A percentile compares a stretch with the other conserved stretches of the same genome.
Conservation (phyloP, 2,329 filamentous ascomycete species). For the Colletotrichum sp. region DNA sequence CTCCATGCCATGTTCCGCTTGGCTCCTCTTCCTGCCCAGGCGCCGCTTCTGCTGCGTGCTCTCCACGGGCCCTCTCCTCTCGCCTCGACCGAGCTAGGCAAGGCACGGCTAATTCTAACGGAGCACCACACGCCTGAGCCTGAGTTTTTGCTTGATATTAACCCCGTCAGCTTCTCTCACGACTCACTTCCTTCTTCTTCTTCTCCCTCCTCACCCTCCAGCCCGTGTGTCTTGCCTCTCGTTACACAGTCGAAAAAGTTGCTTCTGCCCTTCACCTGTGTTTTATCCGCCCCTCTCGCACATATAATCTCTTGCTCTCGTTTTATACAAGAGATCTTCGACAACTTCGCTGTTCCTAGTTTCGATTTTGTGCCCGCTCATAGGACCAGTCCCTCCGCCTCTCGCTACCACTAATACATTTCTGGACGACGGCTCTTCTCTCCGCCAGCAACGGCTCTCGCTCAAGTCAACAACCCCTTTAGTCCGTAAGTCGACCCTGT, state of each 20-base stretch:
- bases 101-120: neutral
- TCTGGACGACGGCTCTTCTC: neutral
- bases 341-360: neutral
- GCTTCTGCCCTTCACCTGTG: neutral
- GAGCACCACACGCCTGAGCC: neutral
- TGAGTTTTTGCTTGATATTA: constrained; percentile 20
- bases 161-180: constrained; percentile 11
- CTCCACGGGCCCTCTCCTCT: neutral
- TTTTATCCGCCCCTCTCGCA: neutral
- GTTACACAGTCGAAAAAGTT: constrained; percentile 5
- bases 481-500: constrained; percentile 2
- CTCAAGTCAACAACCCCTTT: neutral
- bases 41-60: neutral
- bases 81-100: neutral
- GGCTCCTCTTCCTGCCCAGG: neutral
- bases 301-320: constrained; percentile 1
- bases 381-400: neutral
- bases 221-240: neutral
- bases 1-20: constrained; percentile 3
- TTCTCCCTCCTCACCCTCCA: neutral
- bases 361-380: neutral
- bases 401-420: constrained; percentile 1
- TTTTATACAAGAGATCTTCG: neutral
- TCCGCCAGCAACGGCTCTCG: neutral
- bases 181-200: neutral